These are phyloP conservation scores for Fusarium sp. DNA, from an alignment of 2,329 filamentous ascomycete genomes.

Conservation along the genomic window DNA sequence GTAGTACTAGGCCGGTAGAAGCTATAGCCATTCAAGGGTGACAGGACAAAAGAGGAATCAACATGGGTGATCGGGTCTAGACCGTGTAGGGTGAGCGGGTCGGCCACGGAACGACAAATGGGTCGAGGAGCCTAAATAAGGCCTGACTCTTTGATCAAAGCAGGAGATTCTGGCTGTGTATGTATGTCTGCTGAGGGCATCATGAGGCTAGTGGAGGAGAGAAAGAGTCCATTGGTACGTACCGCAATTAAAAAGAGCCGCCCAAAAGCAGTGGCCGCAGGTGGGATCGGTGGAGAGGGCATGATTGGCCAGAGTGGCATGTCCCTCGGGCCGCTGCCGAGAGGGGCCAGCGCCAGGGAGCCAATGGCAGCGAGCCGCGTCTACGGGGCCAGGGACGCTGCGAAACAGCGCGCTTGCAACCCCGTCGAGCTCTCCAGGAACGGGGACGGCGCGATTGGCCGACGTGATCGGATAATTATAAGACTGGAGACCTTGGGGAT, in stretches of 20 bases:
- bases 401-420: constrained; percentile 48
- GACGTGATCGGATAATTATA: constrained; percentile 18
- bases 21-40: constrained; percentile 18
- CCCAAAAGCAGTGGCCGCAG: constrained; percentile 34
- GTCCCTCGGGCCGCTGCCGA: constrained; percentile 36
- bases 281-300: constrained; percentile 35
- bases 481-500: not conserved
- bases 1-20: not conserved
- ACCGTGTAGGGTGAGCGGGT: constrained; percentile 11
- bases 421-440: constrained; percentile 8
- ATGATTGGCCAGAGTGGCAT: constrained; percentile 40
- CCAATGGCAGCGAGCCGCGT: constrained; percentile 45
- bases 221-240: constrained; percentile 18
- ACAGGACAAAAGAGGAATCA: constrained; percentile 29
- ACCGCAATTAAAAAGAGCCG: constrained; percentile 20
- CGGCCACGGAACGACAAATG: constrained; percentile 18
- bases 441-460: constrained; percentile 26
- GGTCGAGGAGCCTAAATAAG: constrained; percentile 25
- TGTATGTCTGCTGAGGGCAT: constrained; percentile 33
- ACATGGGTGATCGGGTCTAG: constrained; percentile 39
- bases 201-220: constrained; percentile 19
- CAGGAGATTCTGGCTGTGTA: constrained; percentile 1
- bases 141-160: constrained; percentile 16
- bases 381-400: constrained; percentile 23
- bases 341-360: constrained; percentile 9